phyloP scores from a whole-genome alignment of 2,329 filamentous ascomycete genomes.

The Pseudogymnoascus sp. region DNA sequence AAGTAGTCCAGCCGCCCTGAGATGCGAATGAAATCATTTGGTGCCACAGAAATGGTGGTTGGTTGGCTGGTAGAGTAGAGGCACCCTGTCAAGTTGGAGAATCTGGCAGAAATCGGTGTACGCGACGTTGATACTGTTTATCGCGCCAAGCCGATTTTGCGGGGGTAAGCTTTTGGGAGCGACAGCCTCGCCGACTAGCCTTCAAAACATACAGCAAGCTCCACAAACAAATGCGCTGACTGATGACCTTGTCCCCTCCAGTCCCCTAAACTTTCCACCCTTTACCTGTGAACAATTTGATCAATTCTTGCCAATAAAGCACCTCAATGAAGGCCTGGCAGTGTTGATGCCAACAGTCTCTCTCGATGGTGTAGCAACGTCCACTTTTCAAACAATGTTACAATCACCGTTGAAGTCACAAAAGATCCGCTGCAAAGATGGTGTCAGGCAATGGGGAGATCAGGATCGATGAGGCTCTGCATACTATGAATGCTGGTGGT shows the following conservation, averaged over 20 bases:
- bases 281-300: background rate
- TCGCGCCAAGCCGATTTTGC: slow-evolving; percentile 7
- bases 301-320: background rate
- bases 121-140: slow-evolving; percentile 11
- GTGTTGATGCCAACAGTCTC: background rate
- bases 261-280: background rate
- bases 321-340: background rate
- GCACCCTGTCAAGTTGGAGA: slow-evolving; percentile 5
- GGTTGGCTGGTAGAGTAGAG: background rate
- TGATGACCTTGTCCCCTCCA: background rate
- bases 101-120: slow-evolving; percentile 10
- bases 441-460: slow-evolving; percentile 10
- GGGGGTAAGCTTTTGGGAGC: slow-evolving; percentile 7
- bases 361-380: background rate
- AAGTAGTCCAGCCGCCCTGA: slow-evolving; percentile 6
- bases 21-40: slow-evolving; percentile 4
- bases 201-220: slow-evolving; percentile 9
- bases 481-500: slow-evolving; percentile 10
- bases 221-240: slow-evolving; percentile 8
- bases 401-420: background rate
- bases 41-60: slow-evolving; percentile 6
- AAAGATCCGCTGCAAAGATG: slow-evolving; percentile 9
- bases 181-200: slow-evolving; percentile 7
- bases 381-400: background rate
- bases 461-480: slow-evolving; percentile 10